A percentile compares a stretch with the other conserved stretches of the same genome.
These are phyloP conservation scores for Botryotinia calthae DNA, from an alignment of 2,329 filamentous ascomycete species.

Conservation along the genomic window DNA sequence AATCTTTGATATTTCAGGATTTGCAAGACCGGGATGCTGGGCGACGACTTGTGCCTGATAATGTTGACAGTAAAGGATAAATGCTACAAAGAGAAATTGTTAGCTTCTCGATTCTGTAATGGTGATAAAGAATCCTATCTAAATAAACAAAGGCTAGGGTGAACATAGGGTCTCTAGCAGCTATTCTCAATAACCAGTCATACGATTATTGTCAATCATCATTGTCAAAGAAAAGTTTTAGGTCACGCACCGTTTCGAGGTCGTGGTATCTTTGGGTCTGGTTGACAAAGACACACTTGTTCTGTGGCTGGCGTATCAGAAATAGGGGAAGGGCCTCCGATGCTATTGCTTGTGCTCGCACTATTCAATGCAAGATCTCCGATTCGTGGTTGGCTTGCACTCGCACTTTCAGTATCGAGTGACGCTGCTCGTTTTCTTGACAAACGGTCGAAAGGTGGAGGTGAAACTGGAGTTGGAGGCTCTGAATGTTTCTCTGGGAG, in stretches of 20 bases:
- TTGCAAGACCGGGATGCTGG: conserved; percentile 83
- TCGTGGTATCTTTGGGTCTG: conserved; percentile 68
- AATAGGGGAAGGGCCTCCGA: conserved; percentile 23
- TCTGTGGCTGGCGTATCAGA: conserved; percentile 31
- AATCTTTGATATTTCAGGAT: conserved; percentile 96
- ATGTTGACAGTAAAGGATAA: conserved; percentile 95
- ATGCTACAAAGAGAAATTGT: conserved; percentile 59
- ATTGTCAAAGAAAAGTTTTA: conserved; percentile 28
- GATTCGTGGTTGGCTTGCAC: conserved; percentile 34
- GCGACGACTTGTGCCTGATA: conserved; percentile 80
- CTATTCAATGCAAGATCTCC: conserved; percentile 35
- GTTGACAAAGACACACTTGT: conserved; percentile 66
- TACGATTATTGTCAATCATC: conserved; percentile 22
- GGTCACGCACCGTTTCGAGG: conserved; percentile 64
- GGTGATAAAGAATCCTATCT: conserved; percentile 24
- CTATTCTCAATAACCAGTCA: conserved; percentile 27
- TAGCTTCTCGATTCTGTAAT: conserved; percentile 36
- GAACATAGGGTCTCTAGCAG: conserved; percentile 15
- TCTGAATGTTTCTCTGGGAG: conserved; percentile 32
- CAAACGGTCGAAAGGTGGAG: conserved; percentile 32
- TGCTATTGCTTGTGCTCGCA: conserved; percentile 27
- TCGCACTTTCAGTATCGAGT: conserved; percentile 32
- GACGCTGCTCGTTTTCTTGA: conserved; percentile 38
- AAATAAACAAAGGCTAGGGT: conserved; percentile 29
- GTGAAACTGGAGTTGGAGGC: conserved; percentile 31